Percentiles rank a stretch among this genome's conserved stretches.
These are phyloP conservation scores for Dactylorhiza incarnata DNA, from an alignment of 106 monocot species.

Conservation along the genomic window DNA sequence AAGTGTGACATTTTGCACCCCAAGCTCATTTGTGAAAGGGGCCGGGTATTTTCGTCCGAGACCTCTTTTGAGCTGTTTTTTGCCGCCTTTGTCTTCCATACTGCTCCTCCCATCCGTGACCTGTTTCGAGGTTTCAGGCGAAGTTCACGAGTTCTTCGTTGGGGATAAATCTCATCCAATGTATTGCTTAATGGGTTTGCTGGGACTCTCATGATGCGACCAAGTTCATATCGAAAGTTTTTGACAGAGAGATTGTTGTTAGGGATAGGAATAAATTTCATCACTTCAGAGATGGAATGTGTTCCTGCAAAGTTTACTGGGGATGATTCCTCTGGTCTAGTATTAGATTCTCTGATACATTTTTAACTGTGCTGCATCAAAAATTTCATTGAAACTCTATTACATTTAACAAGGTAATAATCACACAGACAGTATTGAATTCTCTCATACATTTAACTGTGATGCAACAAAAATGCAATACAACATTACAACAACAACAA, in stretches of 20 bases:
- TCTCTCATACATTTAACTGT: no score
- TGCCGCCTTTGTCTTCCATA: no score
- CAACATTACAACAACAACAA: no score
- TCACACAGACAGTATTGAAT: neutral
- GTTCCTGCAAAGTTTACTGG: constrained; percentile 43
- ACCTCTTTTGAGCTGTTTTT: no score
- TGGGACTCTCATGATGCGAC: constrained; percentile 38
- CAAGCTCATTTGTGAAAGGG: no score
- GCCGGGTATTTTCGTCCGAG: no score
- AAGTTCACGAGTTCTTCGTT: constrained; percentile 61
- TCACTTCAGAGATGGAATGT: constrained; percentile 28
- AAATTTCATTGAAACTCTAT: no score
- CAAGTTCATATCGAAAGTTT: constrained; percentile 31
- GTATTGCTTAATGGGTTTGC: constrained; percentile 29
- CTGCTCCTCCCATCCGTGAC: no score
- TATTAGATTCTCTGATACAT: neutral
- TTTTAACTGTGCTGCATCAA: no score
- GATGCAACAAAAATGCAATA: no score
- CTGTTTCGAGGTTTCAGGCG: constrained; percentile 57
- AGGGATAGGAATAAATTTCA: constrained; percentile 49
- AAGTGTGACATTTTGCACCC: no score
- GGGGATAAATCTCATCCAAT: constrained; percentile 37
- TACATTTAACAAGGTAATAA: neutral
- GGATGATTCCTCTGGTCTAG: neutral
- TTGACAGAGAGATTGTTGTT: constrained; percentile 33